phyloP scores from a whole-genome alignment of 306 rosid genomes.

The Rosa chinensis region DNA sequence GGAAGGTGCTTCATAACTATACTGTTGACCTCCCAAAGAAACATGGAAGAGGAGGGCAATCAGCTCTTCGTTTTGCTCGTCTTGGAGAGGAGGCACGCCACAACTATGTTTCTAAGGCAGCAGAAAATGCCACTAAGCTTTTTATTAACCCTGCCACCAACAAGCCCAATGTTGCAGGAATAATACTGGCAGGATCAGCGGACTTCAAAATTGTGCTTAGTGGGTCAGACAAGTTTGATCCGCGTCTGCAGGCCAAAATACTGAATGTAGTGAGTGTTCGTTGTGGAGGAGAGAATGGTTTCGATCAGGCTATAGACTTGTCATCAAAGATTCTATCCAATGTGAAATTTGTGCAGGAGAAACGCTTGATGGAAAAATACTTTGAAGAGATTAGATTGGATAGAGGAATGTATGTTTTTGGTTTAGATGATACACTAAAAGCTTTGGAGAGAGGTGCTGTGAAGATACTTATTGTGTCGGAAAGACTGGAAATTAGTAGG shows the following conservation, averaged over 20 bases:
- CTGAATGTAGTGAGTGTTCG: background rate
- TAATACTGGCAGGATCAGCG: background rate
- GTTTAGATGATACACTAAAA: background rate
- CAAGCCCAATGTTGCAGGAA: background rate
- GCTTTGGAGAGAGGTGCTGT: constrained; percentile 5
- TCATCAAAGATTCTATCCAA: background rate
- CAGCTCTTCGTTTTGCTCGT: background rate
- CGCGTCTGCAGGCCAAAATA: background rate
- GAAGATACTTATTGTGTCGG: background rate
- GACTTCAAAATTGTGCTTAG: constrained; percentile 1
- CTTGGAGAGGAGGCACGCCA: constrained; percentile 5
- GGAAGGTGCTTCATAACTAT: background rate
- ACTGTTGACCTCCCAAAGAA: background rate
- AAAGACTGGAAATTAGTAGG: background rate
- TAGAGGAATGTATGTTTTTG: background rate
- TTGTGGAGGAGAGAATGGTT: background rate
- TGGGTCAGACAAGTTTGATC: background rate
- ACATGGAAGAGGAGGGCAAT: constrained; percentile 5
- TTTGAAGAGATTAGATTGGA: background rate
- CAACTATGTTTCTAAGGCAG: background rate
- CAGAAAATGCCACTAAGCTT: background rate
- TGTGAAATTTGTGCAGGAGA: background rate
- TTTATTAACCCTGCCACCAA: background rate
- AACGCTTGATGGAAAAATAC: background rate
- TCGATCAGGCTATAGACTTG: background rate